Percentiles rank a stretch among this genome's conserved stretches.
Conservation (phyloP, 1,284 basidiomycete species). For the Ustilago vetiveriae region DNA sequence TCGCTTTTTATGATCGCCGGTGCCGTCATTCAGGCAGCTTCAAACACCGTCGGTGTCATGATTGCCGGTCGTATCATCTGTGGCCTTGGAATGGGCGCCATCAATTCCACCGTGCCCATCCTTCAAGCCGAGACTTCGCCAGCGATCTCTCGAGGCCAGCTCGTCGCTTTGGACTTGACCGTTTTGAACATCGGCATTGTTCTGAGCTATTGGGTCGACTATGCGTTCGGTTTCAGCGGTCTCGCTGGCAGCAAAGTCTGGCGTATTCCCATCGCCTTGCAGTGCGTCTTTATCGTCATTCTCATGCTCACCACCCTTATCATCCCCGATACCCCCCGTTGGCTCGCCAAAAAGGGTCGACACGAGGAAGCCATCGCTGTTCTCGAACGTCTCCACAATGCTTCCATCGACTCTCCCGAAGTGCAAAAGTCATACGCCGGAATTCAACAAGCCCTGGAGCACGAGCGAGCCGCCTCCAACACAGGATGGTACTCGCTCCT, state of each 20-base stretch:
- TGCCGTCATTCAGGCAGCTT: constrained; percentile 73
- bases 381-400: constrained; percentile 74
- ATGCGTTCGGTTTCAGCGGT: constrained; percentile 68
- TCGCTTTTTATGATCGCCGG: constrained; percentile 73
- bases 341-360: constrained; percentile 74
- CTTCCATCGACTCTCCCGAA: constrained; percentile 71
- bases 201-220: constrained; percentile 70
- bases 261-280: constrained; percentile 77
- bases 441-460: constrained; percentile 55
- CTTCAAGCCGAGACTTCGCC: constrained; percentile 77
- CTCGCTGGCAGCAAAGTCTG: constrained; percentile 72
- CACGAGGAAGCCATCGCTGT: constrained; percentile 74
- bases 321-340: constrained; percentile 78
- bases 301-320: constrained; percentile 74
- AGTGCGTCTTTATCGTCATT: constrained; percentile 74
- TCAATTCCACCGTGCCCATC: constrained; percentile 73
- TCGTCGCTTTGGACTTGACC: constrained; percentile 77
- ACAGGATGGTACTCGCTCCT: constrained; percentile 71
- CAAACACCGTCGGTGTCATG: constrained; percentile 73
- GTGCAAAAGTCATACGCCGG: constrained; percentile 70
- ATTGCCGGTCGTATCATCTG: constrained; percentile 75
- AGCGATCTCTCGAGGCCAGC: constrained; percentile 73
- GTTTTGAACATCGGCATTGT: constrained; percentile 77
- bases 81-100: constrained; percentile 76
- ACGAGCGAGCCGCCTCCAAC: constrained; percentile 54